Base-by-base conservation (phyloP, 2,329 filamentous ascomycete genomes). In the Exophiala sideris region DNA sequence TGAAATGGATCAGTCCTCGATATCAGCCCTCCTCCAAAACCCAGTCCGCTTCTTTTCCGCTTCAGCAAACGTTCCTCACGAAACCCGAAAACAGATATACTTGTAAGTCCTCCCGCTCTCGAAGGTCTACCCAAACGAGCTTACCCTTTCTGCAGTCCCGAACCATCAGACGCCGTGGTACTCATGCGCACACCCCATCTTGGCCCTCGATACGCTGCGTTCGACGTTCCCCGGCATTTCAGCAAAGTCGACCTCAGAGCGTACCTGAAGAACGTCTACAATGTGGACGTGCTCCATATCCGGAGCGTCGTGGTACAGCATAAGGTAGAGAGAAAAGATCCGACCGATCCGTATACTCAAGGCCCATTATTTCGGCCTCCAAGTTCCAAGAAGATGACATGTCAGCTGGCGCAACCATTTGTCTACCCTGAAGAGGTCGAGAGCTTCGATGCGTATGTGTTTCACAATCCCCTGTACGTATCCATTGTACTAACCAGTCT, bases 171-270 rank as follows among this genome's bases (percentile, higher is more conserved):
- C 75, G 82, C 84, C 61, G 77, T 97, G 67, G 86, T 87, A 57
- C 82, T 97, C 66, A 77, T 95, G 65, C 87, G 85, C 63, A 87
- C 85, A 54, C 82, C 84, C 29, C 79, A 82, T 62, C 81, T 88
- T 50, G 86, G 89, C 6, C 84, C 91, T 16, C 87, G 85, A 70
- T 90, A 89, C 70, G 94, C 92, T 60, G 87, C 85, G 65, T 99
- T 99, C 82, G 80, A 86, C 66, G 92, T 96, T 32, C 94, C 94
- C 9, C 81, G 97, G 64, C 85, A 83, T 65, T 91, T 96, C 79
- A 95, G 90, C 79, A 99, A 99, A 76, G 86, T 97, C 72, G 94
- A 99, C 71, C 76, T 99, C 39, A 89, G 91, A 71, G 91, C 96
- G 76, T 99, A 97, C 77, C 86, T 99, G 58, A 88, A 83, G 76